phyloP scores from a whole-genome alignment of 441 rosid genomes.

The Euphorbia celastroides region DNA sequence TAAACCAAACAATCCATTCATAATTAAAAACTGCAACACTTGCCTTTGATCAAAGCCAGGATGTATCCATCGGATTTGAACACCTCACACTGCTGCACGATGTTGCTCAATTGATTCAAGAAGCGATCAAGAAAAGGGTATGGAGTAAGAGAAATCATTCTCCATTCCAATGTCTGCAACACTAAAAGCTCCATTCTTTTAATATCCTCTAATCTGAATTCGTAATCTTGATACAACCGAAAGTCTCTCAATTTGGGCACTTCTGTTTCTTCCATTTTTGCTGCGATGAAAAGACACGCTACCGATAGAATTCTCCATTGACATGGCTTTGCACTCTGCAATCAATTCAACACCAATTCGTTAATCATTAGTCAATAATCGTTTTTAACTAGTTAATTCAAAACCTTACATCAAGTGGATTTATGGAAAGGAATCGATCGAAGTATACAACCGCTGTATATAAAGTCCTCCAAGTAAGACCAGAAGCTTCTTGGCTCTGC shows the following conservation, averaged over 20 bases:
- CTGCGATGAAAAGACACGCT: conserved; percentile 58
- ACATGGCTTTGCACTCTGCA: conserved; percentile 39
- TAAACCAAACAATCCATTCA: not conserved
- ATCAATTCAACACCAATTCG: not conserved
- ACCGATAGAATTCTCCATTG: conserved; percentile 38
- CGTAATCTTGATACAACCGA: conserved; percentile 22
- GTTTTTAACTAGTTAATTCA: not conserved
- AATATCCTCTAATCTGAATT: conserved; percentile 26
- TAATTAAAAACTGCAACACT: not conserved
- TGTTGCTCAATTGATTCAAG: conserved; percentile 24
- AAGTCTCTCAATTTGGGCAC: conserved; percentile 35
- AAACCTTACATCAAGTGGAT: conserved; percentile 37
- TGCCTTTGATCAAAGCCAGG: conserved; percentile 39
- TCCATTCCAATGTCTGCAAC: conserved; percentile 46
- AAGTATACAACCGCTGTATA: conserved; percentile 47
- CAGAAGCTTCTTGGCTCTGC: conserved; percentile 38
- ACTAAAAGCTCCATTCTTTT: conserved; percentile 61
- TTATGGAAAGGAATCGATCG: conserved; percentile 47
- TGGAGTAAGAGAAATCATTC: conserved; percentile 42
- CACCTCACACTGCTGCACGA: conserved; percentile 12
- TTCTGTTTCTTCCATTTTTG: conserved; percentile 52
- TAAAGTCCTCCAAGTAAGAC: conserved; percentile 44
- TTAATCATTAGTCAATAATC: not conserved
- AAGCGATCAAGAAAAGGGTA: conserved; percentile 42
- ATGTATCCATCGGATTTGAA: conserved; percentile 27